These are phyloP conservation scores for Prunus persica DNA, from an alignment of 306 rosid genomes.

Conservation along the genomic window DNA sequence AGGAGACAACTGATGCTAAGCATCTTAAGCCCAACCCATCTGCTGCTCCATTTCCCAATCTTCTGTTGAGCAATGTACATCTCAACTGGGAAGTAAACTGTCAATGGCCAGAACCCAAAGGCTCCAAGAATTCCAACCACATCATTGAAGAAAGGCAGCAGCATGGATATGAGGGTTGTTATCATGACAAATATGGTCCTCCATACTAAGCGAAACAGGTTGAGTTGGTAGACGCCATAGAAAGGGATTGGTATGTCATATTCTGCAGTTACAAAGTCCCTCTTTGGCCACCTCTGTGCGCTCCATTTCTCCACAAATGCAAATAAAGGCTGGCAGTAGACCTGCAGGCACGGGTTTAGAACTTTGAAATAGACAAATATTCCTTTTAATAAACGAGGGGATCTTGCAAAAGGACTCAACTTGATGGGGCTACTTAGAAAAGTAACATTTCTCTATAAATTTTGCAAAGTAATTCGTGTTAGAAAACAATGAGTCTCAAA, in stretches of 20 bases:
- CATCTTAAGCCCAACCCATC: slow-evolving; percentile 58
- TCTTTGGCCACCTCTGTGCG: slow-evolving; percentile 47
- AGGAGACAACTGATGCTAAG: slow-evolving; percentile 49
- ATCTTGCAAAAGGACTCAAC: too few species aligned
- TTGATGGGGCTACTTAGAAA: too few species aligned
- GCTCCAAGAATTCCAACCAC: slow-evolving; percentile 80
- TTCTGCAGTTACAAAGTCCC: slow-evolving; percentile 43
- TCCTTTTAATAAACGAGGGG: too few species aligned
- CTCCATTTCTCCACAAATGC: slow-evolving; percentile 74
- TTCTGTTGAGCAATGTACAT: slow-evolving; percentile 67
- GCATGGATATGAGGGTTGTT: slow-evolving; percentile 65
- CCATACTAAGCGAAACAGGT: slow-evolving; percentile 58
- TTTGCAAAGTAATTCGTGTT: too few species aligned
- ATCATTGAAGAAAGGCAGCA: slow-evolving; percentile 78
- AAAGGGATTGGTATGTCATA: slow-evolving; percentile 53
- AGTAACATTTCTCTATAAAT: too few species aligned
- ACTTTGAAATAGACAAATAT: neutral
- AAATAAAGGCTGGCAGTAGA: slow-evolving; percentile 62
- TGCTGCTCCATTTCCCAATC: slow-evolving; percentile 46
- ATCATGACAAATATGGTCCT: slow-evolving; percentile 55
- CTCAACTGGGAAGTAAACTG: slow-evolving; percentile 69
- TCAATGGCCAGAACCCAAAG: slow-evolving; percentile 77
- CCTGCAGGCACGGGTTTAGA: slow-evolving; percentile 30
- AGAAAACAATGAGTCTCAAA: too few species aligned
- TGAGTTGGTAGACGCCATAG: slow-evolving; percentile 45